Evolutionary conservation across 1,284 basidiomycete species (phyloP).

Genomic region (Kwoniella shivajii): DNA sequence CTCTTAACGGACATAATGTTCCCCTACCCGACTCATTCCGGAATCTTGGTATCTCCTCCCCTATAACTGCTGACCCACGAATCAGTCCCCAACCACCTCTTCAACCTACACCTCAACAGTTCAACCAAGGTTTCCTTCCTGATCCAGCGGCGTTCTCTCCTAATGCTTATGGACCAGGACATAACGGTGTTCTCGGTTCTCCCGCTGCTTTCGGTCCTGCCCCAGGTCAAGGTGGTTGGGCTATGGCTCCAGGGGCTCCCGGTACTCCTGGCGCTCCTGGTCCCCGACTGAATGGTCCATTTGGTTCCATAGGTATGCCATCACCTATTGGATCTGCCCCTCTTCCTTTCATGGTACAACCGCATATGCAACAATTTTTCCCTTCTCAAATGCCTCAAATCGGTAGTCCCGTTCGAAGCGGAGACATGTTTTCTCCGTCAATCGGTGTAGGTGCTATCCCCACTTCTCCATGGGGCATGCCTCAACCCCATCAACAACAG

Average conservation of each 20-base stretch:
- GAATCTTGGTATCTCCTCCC: slow-evolving; percentile 29
- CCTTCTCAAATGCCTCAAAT: slow-evolving; percentile 27
- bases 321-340: slow-evolving; percentile 31
- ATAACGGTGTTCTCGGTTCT: slow-evolving; percentile 13
- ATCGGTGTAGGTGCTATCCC: slow-evolving; percentile 26
- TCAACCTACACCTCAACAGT: slow-evolving; percentile 10
- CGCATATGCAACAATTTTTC: slow-evolving; percentile 27
- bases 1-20: slow-evolving; percentile 20
- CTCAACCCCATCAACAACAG: slow-evolving; percentile 22
- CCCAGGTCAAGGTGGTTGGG: slow-evolving; percentile 17
- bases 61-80: slow-evolving; percentile 14
- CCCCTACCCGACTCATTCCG: slow-evolving; percentile 40
- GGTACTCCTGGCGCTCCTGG: slow-evolving; percentile 16
- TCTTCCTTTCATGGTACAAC: slow-evolving; percentile 24
- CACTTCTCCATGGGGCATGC: slow-evolving; percentile 37
- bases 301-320: slow-evolving; percentile 30
- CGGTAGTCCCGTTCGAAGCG: slow-evolving; percentile 16
- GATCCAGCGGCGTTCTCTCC: slow-evolving; percentile 16
- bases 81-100: slow-evolving; percentile 13
- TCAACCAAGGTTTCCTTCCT: slow-evolving; percentile 17
- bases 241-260: slow-evolving; percentile 12
- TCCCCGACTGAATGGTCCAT: slow-evolving; percentile 17
- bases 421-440: slow-evolving; percentile 31
- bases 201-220: slow-evolving; percentile 20
- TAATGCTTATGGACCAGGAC: slow-evolving; percentile 17